Percentiles rank a stretch among this genome's conserved stretches.
Evolutionary conservation across 2,329 filamentous ascomycete species (phyloP).

Genomic region (Epichloe scottii): DNA sequence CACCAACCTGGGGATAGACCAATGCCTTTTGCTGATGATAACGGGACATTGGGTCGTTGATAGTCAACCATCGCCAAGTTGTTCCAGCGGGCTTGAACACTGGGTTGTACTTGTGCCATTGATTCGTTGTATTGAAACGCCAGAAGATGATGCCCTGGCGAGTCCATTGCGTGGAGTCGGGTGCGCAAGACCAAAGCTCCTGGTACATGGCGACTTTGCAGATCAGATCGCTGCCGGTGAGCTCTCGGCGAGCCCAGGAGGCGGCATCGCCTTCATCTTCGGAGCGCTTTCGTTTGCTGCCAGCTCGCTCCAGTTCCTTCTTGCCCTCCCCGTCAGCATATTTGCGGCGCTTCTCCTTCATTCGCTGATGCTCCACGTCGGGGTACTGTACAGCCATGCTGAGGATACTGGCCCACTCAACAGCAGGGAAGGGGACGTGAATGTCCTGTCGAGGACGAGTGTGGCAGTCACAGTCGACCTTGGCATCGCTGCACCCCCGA

Average conservation of each 20-base stretch:
- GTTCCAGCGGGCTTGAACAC: constrained; percentile 40
- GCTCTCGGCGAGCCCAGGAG: constrained; percentile 26
- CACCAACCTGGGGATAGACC: constrained; percentile 21
- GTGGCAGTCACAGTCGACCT: constrained; percentile 38
- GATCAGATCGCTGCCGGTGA: constrained; percentile 42
- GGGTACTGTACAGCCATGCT: constrained; percentile 43
- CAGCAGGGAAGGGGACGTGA: constrained; percentile 44
- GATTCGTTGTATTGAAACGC: constrained; percentile 44
- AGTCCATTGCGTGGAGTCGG: constrained; percentile 35
- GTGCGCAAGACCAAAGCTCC: constrained; percentile 46
- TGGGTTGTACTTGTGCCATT: constrained; percentile 36
- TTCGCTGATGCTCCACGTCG: constrained; percentile 27
- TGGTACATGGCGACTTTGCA: constrained; percentile 54
- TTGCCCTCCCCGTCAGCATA: constrained; percentile 20
- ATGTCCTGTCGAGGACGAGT: constrained; percentile 34
- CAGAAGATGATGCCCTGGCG: constrained; percentile 50
- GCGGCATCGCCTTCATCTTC: constrained; percentile 29
- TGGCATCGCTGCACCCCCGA: constrained; percentile 35
- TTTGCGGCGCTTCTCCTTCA: constrained; percentile 25
- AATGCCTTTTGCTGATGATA: constrained; percentile 40
- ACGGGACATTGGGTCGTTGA: constrained; percentile 46
- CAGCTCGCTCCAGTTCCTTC: constrained; percentile 22
- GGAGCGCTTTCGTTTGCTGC: constrained; percentile 27
- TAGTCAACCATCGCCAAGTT: constrained; percentile 49
- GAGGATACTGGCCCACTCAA: constrained; percentile 45